These are phyloP conservation scores for Trichothecium roseum DNA, from an alignment of 2,329 filamentous ascomycete genomes.

Conservation along the genomic window DNA sequence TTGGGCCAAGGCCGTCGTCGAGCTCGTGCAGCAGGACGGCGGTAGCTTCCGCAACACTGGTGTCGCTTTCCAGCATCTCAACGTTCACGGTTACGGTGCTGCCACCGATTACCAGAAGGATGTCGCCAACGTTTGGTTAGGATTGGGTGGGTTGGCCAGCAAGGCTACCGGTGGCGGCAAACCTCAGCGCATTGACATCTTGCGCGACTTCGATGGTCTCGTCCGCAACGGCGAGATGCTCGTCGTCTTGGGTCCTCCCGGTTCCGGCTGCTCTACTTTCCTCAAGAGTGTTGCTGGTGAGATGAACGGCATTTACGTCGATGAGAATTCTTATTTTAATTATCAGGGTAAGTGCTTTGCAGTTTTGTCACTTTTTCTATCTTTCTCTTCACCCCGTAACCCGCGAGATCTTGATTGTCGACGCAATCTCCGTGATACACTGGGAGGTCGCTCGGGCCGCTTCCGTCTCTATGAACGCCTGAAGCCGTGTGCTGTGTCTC, in stretches of 20 bases:
- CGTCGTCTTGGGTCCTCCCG: conserved; percentile 62
- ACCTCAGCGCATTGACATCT: conserved; percentile 53
- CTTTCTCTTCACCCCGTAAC: neutral
- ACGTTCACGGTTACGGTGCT: conserved; percentile 56
- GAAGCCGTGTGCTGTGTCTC: conserved; percentile 1
- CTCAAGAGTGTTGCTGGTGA: conserved; percentile 78
- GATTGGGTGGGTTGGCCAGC: conserved; percentile 30
- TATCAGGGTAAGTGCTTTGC: conserved; percentile 52
- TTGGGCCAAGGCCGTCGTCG: conserved; percentile 52
- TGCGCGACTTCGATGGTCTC: conserved; percentile 57
- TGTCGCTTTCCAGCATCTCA: conserved; percentile 56
- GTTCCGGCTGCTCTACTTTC: conserved; percentile 72
- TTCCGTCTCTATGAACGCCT: no score
- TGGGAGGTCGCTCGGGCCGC: no score
- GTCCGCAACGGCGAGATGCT: conserved; percentile 66
- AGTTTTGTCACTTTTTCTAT: no score
- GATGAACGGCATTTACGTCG: conserved; percentile 68
- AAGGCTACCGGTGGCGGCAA: conserved; percentile 41
- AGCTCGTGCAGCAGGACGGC: conserved; percentile 40
- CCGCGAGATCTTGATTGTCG: neutral
- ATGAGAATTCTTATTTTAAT: conserved; percentile 63
- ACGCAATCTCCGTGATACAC: neutral
- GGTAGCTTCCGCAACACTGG: conserved; percentile 49
- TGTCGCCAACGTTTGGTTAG: conserved; percentile 51
- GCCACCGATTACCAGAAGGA: conserved; percentile 63